Percentiles rank a stretch among this genome's conserved stretches.
These are phyloP conservation scores for Calonectria pauciramosa DNA, from an alignment of 2,329 filamentous ascomycete genomes.

Conservation along the genomic window DNA sequence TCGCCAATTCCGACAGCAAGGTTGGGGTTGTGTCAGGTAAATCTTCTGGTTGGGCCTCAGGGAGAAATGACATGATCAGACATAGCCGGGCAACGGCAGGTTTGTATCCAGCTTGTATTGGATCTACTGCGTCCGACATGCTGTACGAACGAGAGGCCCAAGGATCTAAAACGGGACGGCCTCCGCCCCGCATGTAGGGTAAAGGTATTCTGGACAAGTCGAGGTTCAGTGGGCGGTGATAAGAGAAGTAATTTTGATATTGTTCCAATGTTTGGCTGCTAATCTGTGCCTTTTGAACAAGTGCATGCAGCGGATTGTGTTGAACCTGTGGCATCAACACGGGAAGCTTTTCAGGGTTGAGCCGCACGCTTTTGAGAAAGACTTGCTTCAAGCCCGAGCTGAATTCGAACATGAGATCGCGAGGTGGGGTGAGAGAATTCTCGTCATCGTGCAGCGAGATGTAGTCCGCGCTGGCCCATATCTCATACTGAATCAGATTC, in stretches of 20 bases:
- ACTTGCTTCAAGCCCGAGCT: neutral
- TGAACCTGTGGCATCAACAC: neutral
- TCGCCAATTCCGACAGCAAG: neutral
- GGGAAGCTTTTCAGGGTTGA: neutral
- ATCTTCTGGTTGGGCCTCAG: neutral
- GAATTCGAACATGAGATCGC: neutral
- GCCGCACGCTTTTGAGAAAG: conserved; percentile 1
- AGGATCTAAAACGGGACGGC: neutral
- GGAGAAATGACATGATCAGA: neutral
- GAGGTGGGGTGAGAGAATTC: neutral
- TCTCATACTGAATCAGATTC: neutral
- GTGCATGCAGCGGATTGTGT: neutral
- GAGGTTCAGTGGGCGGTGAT: neutral
- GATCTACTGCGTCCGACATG: neutral
- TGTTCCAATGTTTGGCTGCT: neutral
- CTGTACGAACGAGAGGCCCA: neutral
- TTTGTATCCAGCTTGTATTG: neutral
- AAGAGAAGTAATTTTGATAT: neutral
- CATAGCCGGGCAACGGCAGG: neutral
- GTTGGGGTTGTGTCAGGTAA: neutral
- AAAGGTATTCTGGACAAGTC: neutral
- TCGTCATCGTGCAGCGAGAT: no score
- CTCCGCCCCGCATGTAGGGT: neutral
- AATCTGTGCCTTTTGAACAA: neutral
- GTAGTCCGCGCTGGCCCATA: conserved; percentile 5